phyloP scores from a whole-genome alignment of 257 asterid genomes.

The Salvia rosmarinus region DNA sequence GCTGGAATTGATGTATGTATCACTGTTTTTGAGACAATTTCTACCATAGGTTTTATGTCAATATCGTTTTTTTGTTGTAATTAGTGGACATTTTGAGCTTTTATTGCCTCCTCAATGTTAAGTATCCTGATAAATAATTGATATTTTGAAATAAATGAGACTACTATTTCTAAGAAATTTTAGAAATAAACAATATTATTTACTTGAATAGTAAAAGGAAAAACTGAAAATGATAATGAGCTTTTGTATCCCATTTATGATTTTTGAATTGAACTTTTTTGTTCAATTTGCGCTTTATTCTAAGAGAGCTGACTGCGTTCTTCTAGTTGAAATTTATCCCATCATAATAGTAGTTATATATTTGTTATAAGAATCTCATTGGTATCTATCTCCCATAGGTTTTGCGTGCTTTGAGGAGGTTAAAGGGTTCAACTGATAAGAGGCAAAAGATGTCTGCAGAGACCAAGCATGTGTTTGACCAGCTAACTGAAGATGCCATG shows the following conservation, averaged over 20 bases:
- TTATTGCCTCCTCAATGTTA: neutral
- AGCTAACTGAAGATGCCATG: constrained; percentile 97
- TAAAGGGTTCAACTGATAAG: constrained; percentile 84
- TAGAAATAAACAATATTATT: neutral
- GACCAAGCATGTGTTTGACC: constrained; percentile 77
- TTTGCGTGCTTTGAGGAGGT: constrained; percentile 86
- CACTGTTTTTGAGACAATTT: neutral
- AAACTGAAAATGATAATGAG: neutral
- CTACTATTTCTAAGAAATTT: neutral
- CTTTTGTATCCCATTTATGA: neutral
- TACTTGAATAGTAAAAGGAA: neutral
- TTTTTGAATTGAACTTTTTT: neutral
- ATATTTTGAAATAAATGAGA: neutral
- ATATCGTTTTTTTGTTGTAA: neutral
- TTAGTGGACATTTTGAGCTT: neutral
- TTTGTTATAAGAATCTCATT: constrained; percentile 21
- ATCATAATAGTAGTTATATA: neutral
- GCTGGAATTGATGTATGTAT: neutral
- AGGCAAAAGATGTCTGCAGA: constrained; percentile 87
- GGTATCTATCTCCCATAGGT: constrained; percentile 54
- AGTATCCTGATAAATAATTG: neutral
- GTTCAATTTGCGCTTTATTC: constrained; percentile 6
- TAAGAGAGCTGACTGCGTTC: constrained; percentile 16
- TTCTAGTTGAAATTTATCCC: constrained; percentile 17
- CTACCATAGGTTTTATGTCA: too few relatives aligned